A percentile compares a stretch with the other conserved stretches of the same genome.
Evolutionary conservation across 306 rosid genomes (phyloP).

Genomic region (Oemleria cerasiformis): DNA sequence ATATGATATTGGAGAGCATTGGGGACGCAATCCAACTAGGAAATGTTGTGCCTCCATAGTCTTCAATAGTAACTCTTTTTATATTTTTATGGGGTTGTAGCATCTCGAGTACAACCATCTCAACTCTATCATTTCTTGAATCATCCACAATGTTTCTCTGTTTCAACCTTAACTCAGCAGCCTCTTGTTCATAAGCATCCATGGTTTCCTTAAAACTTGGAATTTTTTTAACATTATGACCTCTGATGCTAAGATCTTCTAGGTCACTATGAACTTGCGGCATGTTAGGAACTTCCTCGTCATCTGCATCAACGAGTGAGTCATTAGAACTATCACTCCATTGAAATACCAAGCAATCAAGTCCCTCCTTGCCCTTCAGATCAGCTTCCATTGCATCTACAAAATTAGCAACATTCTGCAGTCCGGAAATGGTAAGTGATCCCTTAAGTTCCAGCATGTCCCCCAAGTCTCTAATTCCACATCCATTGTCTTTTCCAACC

Average conservation of each 20-base stretch:
- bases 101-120: constrained; percentile 33
- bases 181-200: constrained; percentile 8
- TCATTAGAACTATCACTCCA: constrained; percentile 19
- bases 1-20: constrained; percentile 16
- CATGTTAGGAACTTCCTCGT: constrained; percentile 6
- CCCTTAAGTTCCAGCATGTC: constrained; percentile 28
- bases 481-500: constrained; percentile 20
- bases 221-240: constrained; percentile 2
- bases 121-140: constrained; percentile 28
- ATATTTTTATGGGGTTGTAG: constrained; percentile 31
- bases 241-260: constrained; percentile 22
- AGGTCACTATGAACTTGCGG: background rate
- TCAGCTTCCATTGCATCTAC: constrained; percentile 33
- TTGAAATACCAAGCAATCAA: constrained; percentile 21
- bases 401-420: constrained; percentile 29
- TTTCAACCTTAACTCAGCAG: background rate
- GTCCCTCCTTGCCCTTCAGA: constrained; percentile 32
- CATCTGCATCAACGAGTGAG: background rate
- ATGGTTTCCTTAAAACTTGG: constrained; percentile 28
- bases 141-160: constrained; percentile 5
- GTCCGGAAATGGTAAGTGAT: constrained; percentile 23
- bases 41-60: constrained; percentile 29
- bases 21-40: constrained; percentile 37
- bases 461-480: constrained; percentile 25
- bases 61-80: constrained; percentile 21